A percentile compares a stretch with the other conserved stretches of the same genome.
Evolutionary conservation across 306 rosid species (phyloP).

Genomic region (Dalbergia cultrata): DNA sequence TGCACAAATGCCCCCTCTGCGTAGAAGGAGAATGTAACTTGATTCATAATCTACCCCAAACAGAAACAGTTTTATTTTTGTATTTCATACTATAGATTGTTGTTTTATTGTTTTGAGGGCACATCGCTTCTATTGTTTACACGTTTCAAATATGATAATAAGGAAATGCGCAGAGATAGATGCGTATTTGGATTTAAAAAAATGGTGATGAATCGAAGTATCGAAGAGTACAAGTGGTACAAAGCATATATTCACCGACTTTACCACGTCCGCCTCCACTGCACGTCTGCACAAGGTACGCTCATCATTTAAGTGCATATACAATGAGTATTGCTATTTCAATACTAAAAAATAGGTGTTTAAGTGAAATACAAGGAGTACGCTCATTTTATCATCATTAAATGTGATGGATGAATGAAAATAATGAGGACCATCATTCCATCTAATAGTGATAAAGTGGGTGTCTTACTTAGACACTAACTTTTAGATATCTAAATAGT

Average conservation of each 20-base stretch:
- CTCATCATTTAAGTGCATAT: background rate
- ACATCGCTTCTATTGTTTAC: background rate
- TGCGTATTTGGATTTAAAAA: background rate
- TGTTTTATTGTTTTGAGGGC: background rate
- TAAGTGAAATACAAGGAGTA: too few species aligned
- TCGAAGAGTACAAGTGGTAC: conserved; percentile 33
- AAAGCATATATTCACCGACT: conserved; percentile 38
- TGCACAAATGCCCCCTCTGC: too few species aligned
- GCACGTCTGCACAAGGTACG: background rate
- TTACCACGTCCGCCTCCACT: background rate
- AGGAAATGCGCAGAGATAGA: conserved; percentile 19
- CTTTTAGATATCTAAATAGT: too few species aligned
- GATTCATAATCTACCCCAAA: too few species aligned
- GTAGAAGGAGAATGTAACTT: too few species aligned
- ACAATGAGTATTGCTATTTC: too few species aligned
- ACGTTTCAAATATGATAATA: background rate
- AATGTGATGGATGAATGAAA: too few species aligned
- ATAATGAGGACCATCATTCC: too few species aligned
- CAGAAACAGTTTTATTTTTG: background rate
- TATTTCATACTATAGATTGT: background rate
- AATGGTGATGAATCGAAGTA: background rate
- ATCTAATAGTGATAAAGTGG: too few species aligned
- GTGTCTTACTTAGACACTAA: too few species aligned
- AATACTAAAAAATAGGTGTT: too few species aligned
- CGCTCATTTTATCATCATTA: too few species aligned